Conservation (phyloP, 1,284 basidiomycete genomes). For the Naganishia liquefaciens region DNA sequence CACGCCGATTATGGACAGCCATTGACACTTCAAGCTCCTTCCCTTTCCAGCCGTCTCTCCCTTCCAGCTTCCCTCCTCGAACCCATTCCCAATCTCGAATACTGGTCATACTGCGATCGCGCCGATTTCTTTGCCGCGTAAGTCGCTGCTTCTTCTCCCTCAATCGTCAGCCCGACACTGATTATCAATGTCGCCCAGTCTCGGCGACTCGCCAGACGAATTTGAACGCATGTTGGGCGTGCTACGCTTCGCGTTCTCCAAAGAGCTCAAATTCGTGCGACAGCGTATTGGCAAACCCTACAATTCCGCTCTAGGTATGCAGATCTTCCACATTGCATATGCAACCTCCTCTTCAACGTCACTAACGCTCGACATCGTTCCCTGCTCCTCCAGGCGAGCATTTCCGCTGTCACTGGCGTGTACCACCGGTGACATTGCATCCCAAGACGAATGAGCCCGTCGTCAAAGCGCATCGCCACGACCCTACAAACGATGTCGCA, state of each 20-base stretch:
- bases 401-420: slow-evolving; percentile 74
- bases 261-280: slow-evolving; percentile 91
- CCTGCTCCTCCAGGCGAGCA: slow-evolving; percentile 61
- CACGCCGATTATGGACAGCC: not conserved
- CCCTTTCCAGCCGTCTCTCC: slow-evolving; percentile 69
- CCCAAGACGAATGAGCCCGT: slow-evolving; percentile 52
- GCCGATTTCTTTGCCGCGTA: slow-evolving; percentile 89
- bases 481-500: slow-evolving; percentile 30
- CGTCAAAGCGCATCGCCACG: slow-evolving; percentile 53
- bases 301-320: slow-evolving; percentile 78
- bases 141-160: slow-evolving; percentile 40
- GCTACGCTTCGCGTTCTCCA: slow-evolving; percentile 84
- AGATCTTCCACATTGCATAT: too few species aligned
- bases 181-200: slow-evolving; percentile 46
- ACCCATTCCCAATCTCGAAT: slow-evolving; percentile 90
- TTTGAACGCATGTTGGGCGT: slow-evolving; percentile 91
- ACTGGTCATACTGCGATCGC: slow-evolving; percentile 91
- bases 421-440: slow-evolving; percentile 50
- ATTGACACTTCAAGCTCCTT: slow-evolving; percentile 23
- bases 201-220: slow-evolving; percentile 85
- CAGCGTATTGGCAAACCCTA: slow-evolving; percentile 94
- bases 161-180: not conserved
- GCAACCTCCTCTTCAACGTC: too few species aligned
- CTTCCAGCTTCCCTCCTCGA: slow-evolving; percentile 85
- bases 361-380: not conserved